Conservation (phyloP, 2,329 filamentous ascomycete species). For the Sphaerulina populicola region DNA sequence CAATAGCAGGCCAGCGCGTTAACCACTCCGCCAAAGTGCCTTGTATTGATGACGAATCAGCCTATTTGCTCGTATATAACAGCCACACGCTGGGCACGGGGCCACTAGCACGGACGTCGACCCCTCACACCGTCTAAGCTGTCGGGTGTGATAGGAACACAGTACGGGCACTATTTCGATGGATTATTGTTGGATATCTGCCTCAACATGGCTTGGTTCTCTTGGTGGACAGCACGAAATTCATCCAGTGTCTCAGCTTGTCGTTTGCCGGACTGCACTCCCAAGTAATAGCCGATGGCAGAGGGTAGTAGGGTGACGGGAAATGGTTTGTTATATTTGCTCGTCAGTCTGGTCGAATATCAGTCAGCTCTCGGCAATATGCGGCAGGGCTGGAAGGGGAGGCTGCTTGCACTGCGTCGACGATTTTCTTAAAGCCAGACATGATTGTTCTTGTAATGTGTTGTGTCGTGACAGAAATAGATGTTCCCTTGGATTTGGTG, state of each 20-base stretch:
- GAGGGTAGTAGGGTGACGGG: constrained; percentile 29
- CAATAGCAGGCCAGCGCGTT: constrained; percentile 16
- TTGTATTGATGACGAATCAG: no score
- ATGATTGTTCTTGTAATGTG: background rate
- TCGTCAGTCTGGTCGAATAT: constrained; percentile 21
- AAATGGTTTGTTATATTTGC: constrained; percentile 31
- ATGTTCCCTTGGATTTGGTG: no score
- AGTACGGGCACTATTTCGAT: constrained; percentile 17
- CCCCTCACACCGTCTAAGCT: no score
- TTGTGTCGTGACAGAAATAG: no score
- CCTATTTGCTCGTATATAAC: no score
- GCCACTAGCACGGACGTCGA: no score
- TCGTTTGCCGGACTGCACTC: constrained; percentile 27
- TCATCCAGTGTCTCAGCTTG: constrained; percentile 26
- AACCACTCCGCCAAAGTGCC: constrained; percentile 12
- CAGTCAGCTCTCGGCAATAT: background rate
- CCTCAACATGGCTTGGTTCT: constrained; percentile 20
- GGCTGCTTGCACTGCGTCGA: constrained; percentile 8
- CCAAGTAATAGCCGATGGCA: constrained; percentile 28
- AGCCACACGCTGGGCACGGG: no score
- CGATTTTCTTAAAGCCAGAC: constrained; percentile 16
- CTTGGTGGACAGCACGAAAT: constrained; percentile 23
- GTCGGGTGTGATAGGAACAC: background rate
- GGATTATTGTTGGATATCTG: constrained; percentile 16
- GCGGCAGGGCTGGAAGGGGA: background rate